Evolutionary conservation across 2,329 filamentous ascomycete species (phyloP).

Genomic region (Macrophomina tecta): DNA sequence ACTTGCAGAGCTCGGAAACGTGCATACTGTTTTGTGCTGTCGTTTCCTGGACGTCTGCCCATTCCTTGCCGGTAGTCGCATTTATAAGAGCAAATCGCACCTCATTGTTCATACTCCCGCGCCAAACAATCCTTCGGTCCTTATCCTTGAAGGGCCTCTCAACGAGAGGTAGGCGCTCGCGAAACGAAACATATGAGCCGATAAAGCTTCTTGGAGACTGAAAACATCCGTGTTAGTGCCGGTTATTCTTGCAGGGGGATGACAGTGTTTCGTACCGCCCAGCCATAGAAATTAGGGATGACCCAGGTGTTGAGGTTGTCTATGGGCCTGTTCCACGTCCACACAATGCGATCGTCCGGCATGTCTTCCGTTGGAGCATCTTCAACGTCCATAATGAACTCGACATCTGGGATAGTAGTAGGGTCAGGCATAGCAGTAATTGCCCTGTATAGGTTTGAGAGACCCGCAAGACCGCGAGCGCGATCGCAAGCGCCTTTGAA

Average conservation of each 20-base stretch:
- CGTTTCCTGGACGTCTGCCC: slow-evolving; percentile 39
- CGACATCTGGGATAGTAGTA: slow-evolving; percentile 21
- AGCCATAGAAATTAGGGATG: slow-evolving; percentile 33
- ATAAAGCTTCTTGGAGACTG: slow-evolving; percentile 7
- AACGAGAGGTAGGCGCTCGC: slow-evolving; percentile 18
- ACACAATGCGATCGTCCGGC: slow-evolving; percentile 31
- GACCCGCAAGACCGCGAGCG: slow-evolving; percentile 7
- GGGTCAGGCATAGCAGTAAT: slow-evolving; percentile 15
- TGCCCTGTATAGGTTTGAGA: slow-evolving; percentile 20
- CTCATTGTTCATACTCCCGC: slow-evolving; percentile 36
- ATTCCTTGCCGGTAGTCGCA: slow-evolving; percentile 33
- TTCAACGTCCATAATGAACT: slow-evolving; percentile 25
- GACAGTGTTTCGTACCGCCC: slow-evolving; percentile 19
- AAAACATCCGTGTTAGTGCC: background rate
- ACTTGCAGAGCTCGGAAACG: slow-evolving; percentile 36
- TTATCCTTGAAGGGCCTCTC: slow-evolving; percentile 35
- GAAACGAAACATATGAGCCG: slow-evolving; percentile 31
- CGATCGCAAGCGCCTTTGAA: slow-evolving; percentile 4
- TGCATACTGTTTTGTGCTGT: slow-evolving; percentile 30
- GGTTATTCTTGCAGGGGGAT: background rate
- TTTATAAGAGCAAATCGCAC: slow-evolving; percentile 35
- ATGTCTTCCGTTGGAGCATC: slow-evolving; percentile 16
- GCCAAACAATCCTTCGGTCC: slow-evolving; percentile 38
- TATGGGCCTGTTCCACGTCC: slow-evolving; percentile 14
- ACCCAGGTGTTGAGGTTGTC: slow-evolving; percentile 22